Evolutionary conservation across 2,329 filamentous ascomycete genomes (phyloP), one percentile per base, ranked within the genome.

Genomic region (Colletotrichum agaves): DNA sequence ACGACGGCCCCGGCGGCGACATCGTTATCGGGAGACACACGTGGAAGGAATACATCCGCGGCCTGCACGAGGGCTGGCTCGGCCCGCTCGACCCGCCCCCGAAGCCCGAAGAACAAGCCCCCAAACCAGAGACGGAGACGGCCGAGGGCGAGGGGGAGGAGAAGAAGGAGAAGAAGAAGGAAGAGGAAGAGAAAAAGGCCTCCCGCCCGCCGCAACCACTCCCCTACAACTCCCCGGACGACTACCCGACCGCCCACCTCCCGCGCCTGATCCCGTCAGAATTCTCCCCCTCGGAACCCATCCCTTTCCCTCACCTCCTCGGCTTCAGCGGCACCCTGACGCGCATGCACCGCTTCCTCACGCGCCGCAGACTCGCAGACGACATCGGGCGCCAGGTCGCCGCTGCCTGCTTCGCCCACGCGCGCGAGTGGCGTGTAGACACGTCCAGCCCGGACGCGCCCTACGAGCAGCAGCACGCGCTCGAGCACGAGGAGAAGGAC

Each of bases 11-110:
- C 21, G 87, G 87, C 70, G 96, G 96, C 49, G 95, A 98, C 76
- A 85, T 99, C 58, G 89, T 98, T 17, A 88, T 99, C 73, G 96
- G 96, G 12, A 85, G 95, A 63, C 92, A 98, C 77, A 91, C 95
- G 10, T 99, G 96, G 96, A 99, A 98, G 81, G 96, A 99, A 80
- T 99, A 98, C 78, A 83, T 98, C 23, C 87, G 94, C 66, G 96
- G 96, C 50, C 76, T 98, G 72, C 96, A 99, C 77, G 96, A 99
- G 80, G 96, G 96, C 63, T 99, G 96, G 95, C 82, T 99, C 23
- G 95, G 96, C 0, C 94, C 96, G 7, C 82, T 97, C 47, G 88
- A 91, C 67, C 80, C 88, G 63, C 91, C 91, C 2, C 74, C 77
- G 31, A 76, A 81, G 61, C 76, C 77, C 64, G 75, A 37, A 71